A percentile compares a stretch with the other conserved stretches of the same genome.
Conservation (phyloP, 192 early-diverging fungal species). For the Backusella circina region DNA sequence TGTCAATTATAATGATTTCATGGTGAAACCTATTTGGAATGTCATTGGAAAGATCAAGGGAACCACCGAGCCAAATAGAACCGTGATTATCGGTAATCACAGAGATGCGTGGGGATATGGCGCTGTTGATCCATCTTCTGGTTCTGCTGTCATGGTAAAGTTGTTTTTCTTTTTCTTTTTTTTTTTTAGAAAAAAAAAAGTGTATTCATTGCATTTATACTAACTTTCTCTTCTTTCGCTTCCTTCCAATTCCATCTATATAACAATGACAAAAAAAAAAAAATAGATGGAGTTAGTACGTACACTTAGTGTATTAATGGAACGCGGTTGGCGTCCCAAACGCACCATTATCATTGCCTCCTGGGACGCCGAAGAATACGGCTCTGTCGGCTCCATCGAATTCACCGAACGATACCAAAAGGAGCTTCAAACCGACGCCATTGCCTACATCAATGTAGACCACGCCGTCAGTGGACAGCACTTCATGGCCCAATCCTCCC, state of each 20-base stretch:
- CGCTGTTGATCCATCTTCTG: slow-evolving; percentile 60
- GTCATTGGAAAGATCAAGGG: slow-evolving; percentile 58
- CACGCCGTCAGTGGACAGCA: slow-evolving; percentile 43
- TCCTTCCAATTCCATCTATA: too few relatives aligned
- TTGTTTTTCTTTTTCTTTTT: neutral
- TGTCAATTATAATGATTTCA: slow-evolving; percentile 46
- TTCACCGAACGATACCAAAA: slow-evolving; percentile 58
- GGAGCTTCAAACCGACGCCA: slow-evolving; percentile 43
- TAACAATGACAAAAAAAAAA: too few relatives aligned
- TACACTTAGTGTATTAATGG: slow-evolving; percentile 45
- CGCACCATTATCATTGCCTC: slow-evolving; percentile 57
- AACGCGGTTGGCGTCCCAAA: slow-evolving; percentile 57
- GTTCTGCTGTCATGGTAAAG: slow-evolving; percentile 46
- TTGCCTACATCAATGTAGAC: slow-evolving; percentile 61
- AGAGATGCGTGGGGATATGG: slow-evolving; percentile 65
- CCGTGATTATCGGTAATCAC: slow-evolving; percentile 59
- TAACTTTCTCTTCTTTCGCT: too few relatives aligned
- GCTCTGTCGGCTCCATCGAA: slow-evolving; percentile 60
- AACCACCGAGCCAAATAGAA: slow-evolving; percentile 40
- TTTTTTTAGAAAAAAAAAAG: neutral
- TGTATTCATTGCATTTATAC: neutral
- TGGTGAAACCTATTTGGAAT: slow-evolving; percentile 52
- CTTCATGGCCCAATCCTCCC: slow-evolving; percentile 47
- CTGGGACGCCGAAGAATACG: slow-evolving; percentile 69
- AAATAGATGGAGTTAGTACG: slow-evolving; percentile 46